Evolutionary conservation across 2,329 filamentous ascomycete genomes (phyloP).

Genomic region (Talaromyces sp.): DNA sequence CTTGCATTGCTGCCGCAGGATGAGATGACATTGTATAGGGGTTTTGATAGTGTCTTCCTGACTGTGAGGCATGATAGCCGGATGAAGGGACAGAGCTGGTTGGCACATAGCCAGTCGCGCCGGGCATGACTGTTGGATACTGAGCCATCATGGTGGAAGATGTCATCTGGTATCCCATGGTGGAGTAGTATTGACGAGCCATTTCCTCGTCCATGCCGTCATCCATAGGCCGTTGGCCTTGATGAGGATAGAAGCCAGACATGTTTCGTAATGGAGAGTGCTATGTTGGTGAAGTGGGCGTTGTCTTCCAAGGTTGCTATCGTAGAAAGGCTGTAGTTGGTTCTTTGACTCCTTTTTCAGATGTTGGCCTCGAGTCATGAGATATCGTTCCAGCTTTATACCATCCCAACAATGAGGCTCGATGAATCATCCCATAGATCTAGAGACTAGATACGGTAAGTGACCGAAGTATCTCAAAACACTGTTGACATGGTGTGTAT

Average conservation of each 20-base stretch:
- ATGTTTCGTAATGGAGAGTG: neutral
- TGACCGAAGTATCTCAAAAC: neutral
- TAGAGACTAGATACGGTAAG: neutral
- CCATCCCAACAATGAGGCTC: neutral
- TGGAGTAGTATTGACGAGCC: conserved; percentile 1
- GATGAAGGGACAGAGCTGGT: neutral
- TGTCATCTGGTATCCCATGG: conserved; percentile 3
- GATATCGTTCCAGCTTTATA: conserved; percentile 6
- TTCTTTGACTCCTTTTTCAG: neutral
- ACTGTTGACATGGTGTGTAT: conserved; percentile 4
- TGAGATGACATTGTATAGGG: conserved; percentile 1
- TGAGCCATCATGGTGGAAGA: neutral
- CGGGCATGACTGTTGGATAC: neutral
- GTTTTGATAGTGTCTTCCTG: neutral
- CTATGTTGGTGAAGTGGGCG: neutral
- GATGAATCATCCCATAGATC: neutral
- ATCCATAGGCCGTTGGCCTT: neutral
- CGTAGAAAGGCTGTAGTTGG: neutral
- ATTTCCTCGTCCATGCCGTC: conserved; percentile 2
- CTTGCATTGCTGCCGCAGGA: neutral
- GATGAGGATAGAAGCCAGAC: neutral
- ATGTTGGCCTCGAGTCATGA: neutral
- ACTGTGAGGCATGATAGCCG: neutral
- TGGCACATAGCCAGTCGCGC: neutral
- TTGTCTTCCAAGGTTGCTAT: neutral